Evolutionary conservation across 768 basidiomycete genomes (phyloP), one percentile per base, ranked within the genome.

Genomic region (Strobilomyces confusus): DNA sequence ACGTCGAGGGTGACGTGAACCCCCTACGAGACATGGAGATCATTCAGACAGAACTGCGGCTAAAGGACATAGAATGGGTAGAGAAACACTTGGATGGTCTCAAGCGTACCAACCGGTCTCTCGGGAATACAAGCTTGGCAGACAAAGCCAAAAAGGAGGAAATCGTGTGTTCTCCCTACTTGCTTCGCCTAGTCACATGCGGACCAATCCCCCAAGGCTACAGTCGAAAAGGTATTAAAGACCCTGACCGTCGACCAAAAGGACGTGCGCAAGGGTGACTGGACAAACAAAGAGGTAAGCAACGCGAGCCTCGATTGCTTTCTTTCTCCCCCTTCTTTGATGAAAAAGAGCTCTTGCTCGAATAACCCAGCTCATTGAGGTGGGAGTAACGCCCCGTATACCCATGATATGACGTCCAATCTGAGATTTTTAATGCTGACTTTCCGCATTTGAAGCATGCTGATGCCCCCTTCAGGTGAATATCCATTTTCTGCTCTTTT

Each of bases 61-160:
- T 99, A 40, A 99, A 99, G 75, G 97, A 99, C 72, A 95, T 95
- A 58, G 97, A 99, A 66, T 99, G 97, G 97, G 87, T 92, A 12
- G 91, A 98, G 73, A 98, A 98, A 74, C 73, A 84, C 40, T 69
- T 98, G 32, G 95, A 95, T 0, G 73, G 70, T 42, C 69, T 92
- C 58, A 92, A 90, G 73, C 91, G 87, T 74, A 66, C 73, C 34
- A 82, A 83, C 17, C 80, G 92, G 41, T 73, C 82, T 54, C 76
- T 95, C 23, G 89, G 87, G 9, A 89, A 76, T 64, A 80, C 67
- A 44, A 87, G 84, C 66, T 75, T 99, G 61, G 94, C 92, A 0
- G 95, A 95, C 72, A 97, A 88, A 75, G 93, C 94, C 19, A 92
- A 77, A 77, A 97, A 97, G 75, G 95, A 98, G 73, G 97, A 98